phyloP scores from a whole-genome alignment of 257 asterid species.

The Mentha longifolia region DNA sequence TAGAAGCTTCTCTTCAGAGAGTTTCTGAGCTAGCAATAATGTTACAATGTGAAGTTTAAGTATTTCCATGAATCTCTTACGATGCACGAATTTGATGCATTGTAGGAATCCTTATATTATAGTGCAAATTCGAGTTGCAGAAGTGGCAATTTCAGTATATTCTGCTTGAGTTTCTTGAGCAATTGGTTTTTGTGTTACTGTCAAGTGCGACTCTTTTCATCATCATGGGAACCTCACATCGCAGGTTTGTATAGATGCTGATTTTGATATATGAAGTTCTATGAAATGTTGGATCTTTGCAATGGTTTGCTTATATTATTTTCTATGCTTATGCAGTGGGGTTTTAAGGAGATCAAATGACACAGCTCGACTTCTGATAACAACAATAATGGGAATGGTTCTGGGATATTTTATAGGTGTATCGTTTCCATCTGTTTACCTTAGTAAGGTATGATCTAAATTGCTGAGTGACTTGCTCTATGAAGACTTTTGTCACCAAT shows the following conservation, averaged over 20 bases:
- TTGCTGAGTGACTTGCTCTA: conserved; percentile 11
- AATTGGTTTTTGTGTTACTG: conserved; percentile 48
- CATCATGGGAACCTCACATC: conserved; percentile 81
- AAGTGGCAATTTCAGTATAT: conserved; percentile 43
- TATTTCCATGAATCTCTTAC: conserved; percentile 13
- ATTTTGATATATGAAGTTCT: conserved; percentile 4
- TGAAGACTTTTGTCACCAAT: conserved; percentile 12
- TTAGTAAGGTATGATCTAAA: conserved; percentile 63
- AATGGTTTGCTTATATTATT: conserved; percentile 21
- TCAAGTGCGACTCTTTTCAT: conserved; percentile 46
- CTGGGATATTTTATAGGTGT: conserved; percentile 90
- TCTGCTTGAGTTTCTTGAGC: conserved; percentile 45
- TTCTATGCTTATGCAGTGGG: conserved; percentile 65
- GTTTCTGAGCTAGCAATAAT: neutral
- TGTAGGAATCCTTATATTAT: conserved; percentile 41
- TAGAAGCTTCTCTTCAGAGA: neutral
- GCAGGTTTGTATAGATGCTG: conserved; percentile 58
- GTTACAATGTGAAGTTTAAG: conserved; percentile 5
- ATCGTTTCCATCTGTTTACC: conserved; percentile 83
- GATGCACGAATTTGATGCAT: conserved; percentile 15
- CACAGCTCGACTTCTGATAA: conserved; percentile 69
- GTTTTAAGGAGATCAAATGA: conserved; percentile 73
- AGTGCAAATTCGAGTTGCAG: conserved; percentile 31
- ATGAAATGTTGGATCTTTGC: conserved; percentile 19
- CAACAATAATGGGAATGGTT: conserved; percentile 86